These are phyloP conservation scores for Nicotiana benthamiana DNA, from an alignment of 257 asterid species.

Conservation along the genomic window DNA sequence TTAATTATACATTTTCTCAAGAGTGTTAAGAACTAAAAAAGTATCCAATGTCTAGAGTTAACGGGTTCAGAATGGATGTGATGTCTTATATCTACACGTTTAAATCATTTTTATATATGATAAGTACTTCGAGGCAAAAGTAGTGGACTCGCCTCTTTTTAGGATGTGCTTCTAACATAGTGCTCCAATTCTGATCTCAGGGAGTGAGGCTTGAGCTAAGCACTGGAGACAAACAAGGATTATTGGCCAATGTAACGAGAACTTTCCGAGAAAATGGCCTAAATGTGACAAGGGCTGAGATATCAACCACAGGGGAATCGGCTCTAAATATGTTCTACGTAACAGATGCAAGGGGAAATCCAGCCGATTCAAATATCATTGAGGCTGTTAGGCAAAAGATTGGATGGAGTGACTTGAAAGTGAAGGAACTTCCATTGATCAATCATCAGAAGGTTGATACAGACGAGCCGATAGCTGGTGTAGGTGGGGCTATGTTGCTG, in stretches of 20 bases:
- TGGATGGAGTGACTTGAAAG: slow-evolving; percentile 60
- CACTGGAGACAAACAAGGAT: slow-evolving; percentile 48
- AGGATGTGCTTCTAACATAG: not conserved
- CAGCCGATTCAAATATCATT: slow-evolving; percentile 47
- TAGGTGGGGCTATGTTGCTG: slow-evolving; percentile 64
- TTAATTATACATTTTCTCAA: too few relatives aligned
- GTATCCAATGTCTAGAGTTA: too few relatives aligned
- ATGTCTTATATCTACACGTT: not conserved
- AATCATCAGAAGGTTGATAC: slow-evolving; percentile 39
- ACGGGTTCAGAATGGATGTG: not conserved
- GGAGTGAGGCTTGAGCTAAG: slow-evolving; percentile 86
- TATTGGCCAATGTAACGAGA: slow-evolving; percentile 76
- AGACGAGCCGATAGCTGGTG: slow-evolving; percentile 20
- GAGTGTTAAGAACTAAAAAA: too few relatives aligned
- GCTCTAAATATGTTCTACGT: slow-evolving; percentile 65
- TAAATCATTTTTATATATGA: not conserved
- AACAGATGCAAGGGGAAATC: slow-evolving; percentile 59
- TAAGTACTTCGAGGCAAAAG: not conserved
- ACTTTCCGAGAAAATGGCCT: slow-evolving; percentile 88
- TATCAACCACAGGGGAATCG: slow-evolving; percentile 47
- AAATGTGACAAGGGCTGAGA: slow-evolving; percentile 76
- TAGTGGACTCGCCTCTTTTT: not conserved
- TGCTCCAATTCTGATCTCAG: slow-evolving; percentile 23
- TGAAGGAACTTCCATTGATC: slow-evolving; percentile 62
- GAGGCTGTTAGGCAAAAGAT: slow-evolving; percentile 59